Evolutionary conservation across 2,329 filamentous ascomycete genomes (phyloP), one percentile per base, ranked within the genome.

Genomic region (Exserohilum turcica): DNA sequence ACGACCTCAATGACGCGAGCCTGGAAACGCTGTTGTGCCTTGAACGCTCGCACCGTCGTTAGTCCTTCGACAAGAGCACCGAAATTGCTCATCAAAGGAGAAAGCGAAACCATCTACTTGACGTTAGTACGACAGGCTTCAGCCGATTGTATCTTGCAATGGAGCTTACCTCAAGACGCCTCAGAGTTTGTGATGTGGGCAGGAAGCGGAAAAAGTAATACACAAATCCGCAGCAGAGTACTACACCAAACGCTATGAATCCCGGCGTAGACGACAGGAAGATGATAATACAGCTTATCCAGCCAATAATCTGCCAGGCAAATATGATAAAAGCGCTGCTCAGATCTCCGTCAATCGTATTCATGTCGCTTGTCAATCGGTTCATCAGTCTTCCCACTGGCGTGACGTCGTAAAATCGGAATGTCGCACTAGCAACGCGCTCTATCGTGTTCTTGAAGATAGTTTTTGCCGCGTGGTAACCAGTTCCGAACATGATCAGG

Each of bases 341-440:
- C 64, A 96, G 89, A n/a, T 89, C 88, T 0, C 92, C 92, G 66
- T 97, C 92, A 0, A 96, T 84, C 43, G 91, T 92, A 24, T 89
- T 90, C 75, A 96, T 94, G 66, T 97, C 92, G 1, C 90, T 91
- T 0, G 92, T 96, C 55, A 97, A 81, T 6, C 92, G 85, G 71
- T 97, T 97, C 90, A 96, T 96, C 56, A 97, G 78, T 40, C 92
- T 85, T 0, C 92, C 92, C 0, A 95, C 87, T 0, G 92, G 92
- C 0, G 92, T 96, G 3, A 91, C 86, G 69, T 97, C 92, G 76
- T 96, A 94, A 73, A 92, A 97, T 1, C 91, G 86, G 76, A 97
- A 96, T 0, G 88, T 92, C 0, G 92, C 90, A 64, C 86, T 84
- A 68, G 88, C 88, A 43, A 96, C 90, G 45, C 83, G 84, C 1